Evolutionary conservation across 2,329 filamentous ascomycete species (phyloP).

Genomic region (Arachnopeziza araneosa): DNA sequence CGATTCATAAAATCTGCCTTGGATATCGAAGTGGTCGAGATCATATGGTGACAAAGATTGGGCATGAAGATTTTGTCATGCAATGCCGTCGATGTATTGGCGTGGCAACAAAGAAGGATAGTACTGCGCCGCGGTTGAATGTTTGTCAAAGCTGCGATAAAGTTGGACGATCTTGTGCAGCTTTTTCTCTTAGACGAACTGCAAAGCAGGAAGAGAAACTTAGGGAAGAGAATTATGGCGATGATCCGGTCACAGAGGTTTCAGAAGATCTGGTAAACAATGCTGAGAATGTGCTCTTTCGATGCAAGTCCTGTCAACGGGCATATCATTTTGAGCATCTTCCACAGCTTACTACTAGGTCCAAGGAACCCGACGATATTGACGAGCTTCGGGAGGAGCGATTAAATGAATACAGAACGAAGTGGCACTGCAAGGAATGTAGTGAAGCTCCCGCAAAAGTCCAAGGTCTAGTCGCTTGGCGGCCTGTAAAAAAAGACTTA

Average conservation of each 20-base stretch:
- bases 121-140: constrained; percentile 61
- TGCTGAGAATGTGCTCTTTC: constrained; percentile 69
- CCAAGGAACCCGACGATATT: constrained; percentile 34
- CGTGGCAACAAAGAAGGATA: constrained; percentile 61
- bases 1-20: constrained; percentile 80
- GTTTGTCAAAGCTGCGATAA: constrained; percentile 65
- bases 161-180: constrained; percentile 61
- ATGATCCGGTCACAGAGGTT: constrained; percentile 69
- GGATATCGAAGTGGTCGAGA: constrained; percentile 68
- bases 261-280: constrained; percentile 66
- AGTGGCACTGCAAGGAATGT: constrained; percentile 81
- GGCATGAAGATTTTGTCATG: constrained; percentile 70
- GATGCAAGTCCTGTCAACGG: constrained; percentile 71
- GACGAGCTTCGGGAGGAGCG: constrained; percentile 53
- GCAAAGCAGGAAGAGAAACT: constrained; percentile 78
- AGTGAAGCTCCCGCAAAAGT: constrained; percentile 59
- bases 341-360: constrained; percentile 38
- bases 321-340: constrained; percentile 84
- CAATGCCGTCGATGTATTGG: constrained; percentile 86
- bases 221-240: constrained; percentile 69
- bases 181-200: constrained; percentile 70
- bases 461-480: constrained; percentile 80
- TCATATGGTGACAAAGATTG: constrained; percentile 86
- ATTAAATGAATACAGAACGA: constrained; percentile 64
- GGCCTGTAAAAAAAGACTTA: constrained; percentile 55